Conservation (phyloP, 257 asterid species). For the Mitragyna speciosa region DNA sequence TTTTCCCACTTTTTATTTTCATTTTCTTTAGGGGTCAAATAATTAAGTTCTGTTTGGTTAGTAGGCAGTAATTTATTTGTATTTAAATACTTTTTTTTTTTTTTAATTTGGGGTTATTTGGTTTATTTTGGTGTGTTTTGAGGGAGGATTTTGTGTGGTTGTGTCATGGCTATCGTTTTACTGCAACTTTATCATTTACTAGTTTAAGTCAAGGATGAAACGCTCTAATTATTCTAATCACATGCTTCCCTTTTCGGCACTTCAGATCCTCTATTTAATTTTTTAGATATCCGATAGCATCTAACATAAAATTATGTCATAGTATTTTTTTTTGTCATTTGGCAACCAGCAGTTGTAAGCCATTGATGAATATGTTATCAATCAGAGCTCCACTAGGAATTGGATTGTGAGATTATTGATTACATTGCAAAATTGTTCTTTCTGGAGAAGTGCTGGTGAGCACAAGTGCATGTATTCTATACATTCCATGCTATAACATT, state of each 20-base stretch:
- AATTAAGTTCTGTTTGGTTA: conserved; percentile 17
- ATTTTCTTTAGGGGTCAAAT: conserved; percentile 1
- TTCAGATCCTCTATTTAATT: too few relatives aligned
- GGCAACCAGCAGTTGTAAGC: too few relatives aligned
- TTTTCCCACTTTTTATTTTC: neutral
- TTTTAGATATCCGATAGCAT: too few relatives aligned
- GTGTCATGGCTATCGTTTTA: neutral
- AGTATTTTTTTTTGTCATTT: too few relatives aligned
- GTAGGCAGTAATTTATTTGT: conserved; percentile 14
- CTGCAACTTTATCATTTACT: conserved; percentile 1
- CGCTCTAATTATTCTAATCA: neutral
- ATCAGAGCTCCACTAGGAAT: too few relatives aligned
- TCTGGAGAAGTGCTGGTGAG: too few relatives aligned
- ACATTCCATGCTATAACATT: too few relatives aligned
- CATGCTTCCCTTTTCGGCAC: neutral
- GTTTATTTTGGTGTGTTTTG: neutral
- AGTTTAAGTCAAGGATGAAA: conserved; percentile 4
- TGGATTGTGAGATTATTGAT: too few relatives aligned
- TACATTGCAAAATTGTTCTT: too few relatives aligned
- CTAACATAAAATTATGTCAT: too few relatives aligned
- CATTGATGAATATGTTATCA: too few relatives aligned
- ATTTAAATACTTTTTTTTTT: neutral
- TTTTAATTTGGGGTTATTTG: neutral
- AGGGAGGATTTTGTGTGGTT: neutral
- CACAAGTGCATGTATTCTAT: too few relatives aligned